phyloP scores from a whole-genome alignment of 208 protist species.

The Trypanosoma lewisi region DNA sequence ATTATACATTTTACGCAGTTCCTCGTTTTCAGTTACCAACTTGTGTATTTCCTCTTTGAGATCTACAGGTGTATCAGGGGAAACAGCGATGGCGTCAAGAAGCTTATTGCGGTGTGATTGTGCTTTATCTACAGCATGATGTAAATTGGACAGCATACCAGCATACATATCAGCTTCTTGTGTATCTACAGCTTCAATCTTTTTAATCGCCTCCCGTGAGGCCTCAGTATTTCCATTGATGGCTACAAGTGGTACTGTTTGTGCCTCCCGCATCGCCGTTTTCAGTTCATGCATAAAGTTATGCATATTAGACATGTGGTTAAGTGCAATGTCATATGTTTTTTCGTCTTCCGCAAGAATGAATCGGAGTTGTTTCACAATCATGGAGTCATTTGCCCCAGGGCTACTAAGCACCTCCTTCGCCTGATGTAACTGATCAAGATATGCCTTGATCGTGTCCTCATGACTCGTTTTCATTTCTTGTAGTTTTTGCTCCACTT shows the following conservation, averaged over 20 bases:
- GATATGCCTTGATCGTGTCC: constrained; percentile 4
- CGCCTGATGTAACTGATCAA: constrained; percentile 15
- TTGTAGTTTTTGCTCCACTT: constrained; percentile 17
- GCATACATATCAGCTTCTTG: constrained; percentile 15
- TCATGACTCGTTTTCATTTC: constrained; percentile 23
- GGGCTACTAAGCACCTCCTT: constrained; percentile 7
- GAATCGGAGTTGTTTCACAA: constrained; percentile 28
- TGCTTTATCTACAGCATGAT: constrained; percentile 12
- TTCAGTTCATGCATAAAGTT: constrained; percentile 15
- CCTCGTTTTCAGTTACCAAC: constrained; percentile 29
- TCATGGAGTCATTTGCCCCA: constrained; percentile 19
- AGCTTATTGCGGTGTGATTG: constrained; percentile 25
- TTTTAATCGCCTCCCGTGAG: constrained; percentile 16
- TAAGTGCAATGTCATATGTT: constrained; percentile 11
- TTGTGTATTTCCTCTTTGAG: constrained; percentile 29
- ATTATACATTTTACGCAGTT: constrained; percentile 16
- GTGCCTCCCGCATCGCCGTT: constrained; percentile 23
- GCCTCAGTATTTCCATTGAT: constrained; percentile 19
- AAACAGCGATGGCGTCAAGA: constrained; percentile 11
- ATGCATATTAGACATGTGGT: constrained; percentile 20
- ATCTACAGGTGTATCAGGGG: constrained; percentile 20
- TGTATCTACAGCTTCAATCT: constrained; percentile 26
- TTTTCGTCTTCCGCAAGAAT: constrained; percentile 27
- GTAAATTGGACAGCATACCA: constrained; percentile 28
- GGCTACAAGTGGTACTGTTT: constrained; percentile 21